These are phyloP conservation scores for Fusarium caatingaense DNA, from an alignment of 2,329 filamentous ascomycete genomes.

Conservation along the genomic window DNA sequence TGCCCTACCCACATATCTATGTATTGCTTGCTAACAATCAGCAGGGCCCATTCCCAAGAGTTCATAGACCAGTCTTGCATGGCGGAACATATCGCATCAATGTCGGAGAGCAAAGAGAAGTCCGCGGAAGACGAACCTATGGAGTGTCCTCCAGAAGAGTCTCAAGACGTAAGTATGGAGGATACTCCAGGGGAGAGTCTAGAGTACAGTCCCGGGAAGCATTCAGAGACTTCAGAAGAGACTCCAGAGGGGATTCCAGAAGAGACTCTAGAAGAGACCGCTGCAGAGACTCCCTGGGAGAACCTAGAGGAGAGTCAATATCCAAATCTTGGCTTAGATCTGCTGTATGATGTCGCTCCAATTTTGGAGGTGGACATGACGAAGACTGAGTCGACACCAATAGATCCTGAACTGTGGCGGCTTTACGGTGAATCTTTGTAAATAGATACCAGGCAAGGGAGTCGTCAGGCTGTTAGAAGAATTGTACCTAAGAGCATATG, in stretches of 20 bases:
- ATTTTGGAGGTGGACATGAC: neutral
- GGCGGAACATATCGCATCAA: neutral
- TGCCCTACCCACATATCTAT: neutral
- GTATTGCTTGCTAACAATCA: neutral
- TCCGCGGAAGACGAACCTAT: neutral
- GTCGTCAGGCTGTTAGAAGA: too few species aligned
- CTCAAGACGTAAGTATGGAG: too few species aligned
- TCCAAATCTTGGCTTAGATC: neutral
- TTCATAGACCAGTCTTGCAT: neutral
- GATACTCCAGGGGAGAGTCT: too few species aligned
- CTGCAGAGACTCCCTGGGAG: too few species aligned
- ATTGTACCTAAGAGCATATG: neutral
- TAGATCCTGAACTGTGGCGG: neutral
- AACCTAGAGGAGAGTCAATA: neutral
- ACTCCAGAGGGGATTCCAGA: too few species aligned
- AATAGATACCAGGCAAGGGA: neutral
- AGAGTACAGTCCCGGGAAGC: too few species aligned
- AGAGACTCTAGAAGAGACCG: too few species aligned
- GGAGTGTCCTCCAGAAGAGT: too few species aligned
- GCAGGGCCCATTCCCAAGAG: neutral
- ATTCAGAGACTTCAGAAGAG: too few species aligned
- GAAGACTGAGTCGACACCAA: neutral
- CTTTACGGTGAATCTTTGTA: neutral
- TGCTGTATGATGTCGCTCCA: neutral
- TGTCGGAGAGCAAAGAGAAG: neutral